Conservation (phyloP, 352 stramenopile species). For the Pythium grandisporangium region DNA sequence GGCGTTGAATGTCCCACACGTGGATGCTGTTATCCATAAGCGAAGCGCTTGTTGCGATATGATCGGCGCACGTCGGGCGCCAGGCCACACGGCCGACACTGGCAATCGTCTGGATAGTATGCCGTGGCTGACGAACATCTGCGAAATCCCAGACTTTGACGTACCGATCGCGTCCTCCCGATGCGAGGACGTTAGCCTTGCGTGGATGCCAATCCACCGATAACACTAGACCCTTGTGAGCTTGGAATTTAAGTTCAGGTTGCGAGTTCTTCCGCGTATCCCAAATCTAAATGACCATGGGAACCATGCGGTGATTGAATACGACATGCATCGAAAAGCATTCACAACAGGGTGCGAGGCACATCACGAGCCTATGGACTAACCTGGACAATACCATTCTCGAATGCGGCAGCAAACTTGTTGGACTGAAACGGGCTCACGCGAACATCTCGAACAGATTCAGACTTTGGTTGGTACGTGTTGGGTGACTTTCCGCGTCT, state of each 20-base stretch:
- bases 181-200: constrained; percentile 59
- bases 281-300: too few species aligned
- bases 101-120: constrained; percentile 83
- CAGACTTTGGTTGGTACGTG: constrained; percentile 79
- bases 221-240: constrained; percentile 78
- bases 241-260: constrained; percentile 78
- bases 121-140: constrained; percentile 60
- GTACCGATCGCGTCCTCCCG: constrained; percentile 74
- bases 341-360: too few species aligned
- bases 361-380: not conserved
- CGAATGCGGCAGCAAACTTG: constrained; percentile 75
- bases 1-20: constrained; percentile 77
- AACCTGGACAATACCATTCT: constrained; percentile 79
- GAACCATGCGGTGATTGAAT: too few species aligned
- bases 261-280: constrained; percentile 79
- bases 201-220: constrained; percentile 78
- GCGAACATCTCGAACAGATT: constrained; percentile 79
- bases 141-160: constrained; percentile 82
- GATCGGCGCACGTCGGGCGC: constrained; percentile 64
- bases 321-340: too few species aligned
- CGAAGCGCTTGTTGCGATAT: constrained; percentile 80
- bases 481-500: constrained; percentile 64
- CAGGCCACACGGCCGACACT: constrained; percentile 76
- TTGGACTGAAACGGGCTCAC: constrained; percentile 67
- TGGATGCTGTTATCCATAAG: constrained; percentile 85